Conservation (phyloP, 257 asterid genomes). For the Mitragyna speciosa region DNA sequence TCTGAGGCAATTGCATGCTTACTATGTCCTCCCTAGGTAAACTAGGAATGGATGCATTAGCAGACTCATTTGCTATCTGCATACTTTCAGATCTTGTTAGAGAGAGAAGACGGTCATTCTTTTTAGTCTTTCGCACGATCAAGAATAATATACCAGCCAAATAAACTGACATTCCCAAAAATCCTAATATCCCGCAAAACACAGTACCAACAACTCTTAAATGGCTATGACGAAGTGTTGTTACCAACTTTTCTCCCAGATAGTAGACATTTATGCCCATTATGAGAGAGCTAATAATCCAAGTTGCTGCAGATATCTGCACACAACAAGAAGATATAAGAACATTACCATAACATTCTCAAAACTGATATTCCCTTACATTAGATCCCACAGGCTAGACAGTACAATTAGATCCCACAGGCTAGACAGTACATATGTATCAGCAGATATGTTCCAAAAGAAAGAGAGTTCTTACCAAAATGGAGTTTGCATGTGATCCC, state of each 20-base stretch:
- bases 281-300: slow-evolving; percentile 77
- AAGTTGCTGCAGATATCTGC: slow-evolving; percentile 74
- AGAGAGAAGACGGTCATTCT: slow-evolving; percentile 62
- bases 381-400: neutral
- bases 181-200: slow-evolving; percentile 68
- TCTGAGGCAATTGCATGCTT: slow-evolving; percentile 78
- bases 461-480: slow-evolving; percentile 41
- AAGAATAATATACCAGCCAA: slow-evolving; percentile 63
- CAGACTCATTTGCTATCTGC: slow-evolving; percentile 28
- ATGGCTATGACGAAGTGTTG: slow-evolving; percentile 56
- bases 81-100: slow-evolving; percentile 46
- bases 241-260: slow-evolving; percentile 57
- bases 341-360: neutral
- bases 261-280: slow-evolving; percentile 85
- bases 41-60: slow-evolving; percentile 12
- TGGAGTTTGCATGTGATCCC: slow-evolving; percentile 75
- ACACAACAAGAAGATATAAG: neutral
- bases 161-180: slow-evolving; percentile 59
- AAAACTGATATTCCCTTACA: neutral
- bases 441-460: neutral
- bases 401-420: neutral
- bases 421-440: no score
- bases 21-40: slow-evolving; percentile 76
- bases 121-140: slow-evolving; percentile 60
- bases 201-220: slow-evolving; percentile 36